These are phyloP conservation scores for Pseudocercospora fuligena DNA, from an alignment of 2,329 filamentous ascomycete genomes.

Conservation along the genomic window DNA sequence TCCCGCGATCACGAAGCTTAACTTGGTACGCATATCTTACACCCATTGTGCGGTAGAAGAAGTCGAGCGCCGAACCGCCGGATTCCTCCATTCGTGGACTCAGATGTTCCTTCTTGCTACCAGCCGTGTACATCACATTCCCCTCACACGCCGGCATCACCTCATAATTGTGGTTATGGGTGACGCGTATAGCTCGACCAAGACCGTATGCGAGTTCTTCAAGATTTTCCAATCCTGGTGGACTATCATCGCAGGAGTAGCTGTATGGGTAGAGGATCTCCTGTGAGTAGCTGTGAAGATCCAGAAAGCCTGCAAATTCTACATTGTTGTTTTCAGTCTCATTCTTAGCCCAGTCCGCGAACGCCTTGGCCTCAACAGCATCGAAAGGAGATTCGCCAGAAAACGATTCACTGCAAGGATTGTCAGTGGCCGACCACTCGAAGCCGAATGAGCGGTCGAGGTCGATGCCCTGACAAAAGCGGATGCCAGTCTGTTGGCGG, in stretches of 20 bases:
- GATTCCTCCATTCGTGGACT: constrained; percentile 69
- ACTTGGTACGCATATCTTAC: constrained; percentile 90
- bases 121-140: constrained; percentile 56
- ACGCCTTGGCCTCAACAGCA: constrained; percentile 73
- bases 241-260: constrained; percentile 76
- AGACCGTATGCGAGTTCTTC: constrained; percentile 88
- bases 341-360: constrained; percentile 83
- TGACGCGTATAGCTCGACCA: constrained; percentile 84
- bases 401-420: constrained; percentile 91
- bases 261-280: constrained; percentile 92
- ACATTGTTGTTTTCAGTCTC: constrained; percentile 72
- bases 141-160: constrained; percentile 88
- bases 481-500: constrained; percentile 77
- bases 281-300: constrained; percentile 94
- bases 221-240: constrained; percentile 87
- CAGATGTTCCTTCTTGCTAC: constrained; percentile 39
- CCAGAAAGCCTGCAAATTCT: constrained; percentile 81
- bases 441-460: constrained; percentile 86
- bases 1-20: constrained; percentile 90
- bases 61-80: constrained; percentile 88
- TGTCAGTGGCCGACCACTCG: constrained; percentile 76
- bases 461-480: constrained; percentile 86
- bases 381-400: constrained; percentile 83
- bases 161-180: constrained; percentile 63
- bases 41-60: constrained; percentile 87